These are phyloP conservation scores for Yamadazyma phyllophila DNA, from an alignment of 805 yeast genomes.

Conservation along the genomic window DNA sequence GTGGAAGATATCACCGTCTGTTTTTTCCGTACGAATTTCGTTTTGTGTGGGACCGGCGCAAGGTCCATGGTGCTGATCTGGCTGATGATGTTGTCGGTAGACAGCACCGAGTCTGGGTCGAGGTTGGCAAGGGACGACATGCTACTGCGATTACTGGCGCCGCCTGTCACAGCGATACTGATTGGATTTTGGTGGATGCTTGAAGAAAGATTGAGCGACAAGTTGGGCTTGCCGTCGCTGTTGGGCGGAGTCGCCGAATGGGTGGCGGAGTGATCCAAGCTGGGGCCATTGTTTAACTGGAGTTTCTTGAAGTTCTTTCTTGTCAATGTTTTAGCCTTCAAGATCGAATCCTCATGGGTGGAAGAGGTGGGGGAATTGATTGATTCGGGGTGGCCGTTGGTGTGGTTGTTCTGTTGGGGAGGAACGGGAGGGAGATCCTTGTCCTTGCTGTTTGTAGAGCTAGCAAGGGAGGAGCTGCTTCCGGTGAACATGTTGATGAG, in stretches of 20 bases:
- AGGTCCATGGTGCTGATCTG: constrained; percentile 28
- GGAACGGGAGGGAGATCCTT: constrained; percentile 43
- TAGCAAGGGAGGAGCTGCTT: constrained; percentile 7
- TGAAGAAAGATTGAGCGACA: not conserved
- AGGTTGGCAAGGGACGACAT: constrained; percentile 11
- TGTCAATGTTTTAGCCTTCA: constrained; percentile 34
- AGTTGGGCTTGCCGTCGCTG: too few relatives aligned
- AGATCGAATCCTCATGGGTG: constrained; percentile 12
- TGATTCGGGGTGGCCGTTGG: not conserved
- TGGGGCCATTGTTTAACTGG: constrained; percentile 11
- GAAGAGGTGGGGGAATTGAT: constrained; percentile 1
- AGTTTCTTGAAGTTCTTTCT: constrained; percentile 40
- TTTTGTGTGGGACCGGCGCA: constrained; percentile 9
- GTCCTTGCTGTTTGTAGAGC: constrained; percentile 19
- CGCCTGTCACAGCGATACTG: not conserved
- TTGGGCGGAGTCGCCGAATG: too few relatives aligned
- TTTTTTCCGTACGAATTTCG: constrained; percentile 23
- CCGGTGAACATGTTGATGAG: constrained; percentile 9
- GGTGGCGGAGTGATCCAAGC: too few relatives aligned
- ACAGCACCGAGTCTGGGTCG: constrained; percentile 23
- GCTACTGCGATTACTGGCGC: constrained; percentile 11
- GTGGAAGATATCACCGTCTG: constrained; percentile 43
- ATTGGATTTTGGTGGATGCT: not conserved
- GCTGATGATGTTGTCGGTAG: constrained; percentile 22
- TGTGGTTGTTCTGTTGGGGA: constrained; percentile 3